phyloP scores from a whole-genome alignment of 441 rosid genomes.

The Codiaeum variegatum region DNA sequence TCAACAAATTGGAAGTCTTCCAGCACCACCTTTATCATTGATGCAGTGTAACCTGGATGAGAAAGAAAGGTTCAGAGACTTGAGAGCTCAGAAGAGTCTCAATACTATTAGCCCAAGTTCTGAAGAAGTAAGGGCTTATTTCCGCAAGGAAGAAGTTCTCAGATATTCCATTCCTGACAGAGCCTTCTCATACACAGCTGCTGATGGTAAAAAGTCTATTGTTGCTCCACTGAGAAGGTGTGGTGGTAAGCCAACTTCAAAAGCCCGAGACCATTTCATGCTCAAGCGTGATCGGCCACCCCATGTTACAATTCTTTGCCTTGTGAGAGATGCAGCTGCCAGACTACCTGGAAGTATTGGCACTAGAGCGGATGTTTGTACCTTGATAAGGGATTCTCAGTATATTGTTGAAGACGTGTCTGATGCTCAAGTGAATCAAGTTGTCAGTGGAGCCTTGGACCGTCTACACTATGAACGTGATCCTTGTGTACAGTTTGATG shows the following conservation, averaged over 20 bases:
- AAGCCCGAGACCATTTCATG: conserved; percentile 99
- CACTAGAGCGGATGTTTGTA: conserved; percentile 99
- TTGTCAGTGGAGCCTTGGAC: conserved; percentile 98
- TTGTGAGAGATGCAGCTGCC: conserved; percentile 97
- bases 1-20: conserved; percentile 94
- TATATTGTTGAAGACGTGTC: conserved; percentile 87
- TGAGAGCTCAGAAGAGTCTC: conserved; percentile 98
- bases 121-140: conserved; percentile 89
- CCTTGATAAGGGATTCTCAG: conserved; percentile 91
- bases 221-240: conserved; percentile 99
- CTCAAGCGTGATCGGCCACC: conserved; percentile 98
- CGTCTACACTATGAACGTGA: conserved; percentile 98
- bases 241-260: conserved; percentile 99
- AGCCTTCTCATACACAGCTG: conserved; percentile 95
- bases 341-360: conserved; percentile 98
- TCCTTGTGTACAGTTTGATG: conserved; percentile 93
- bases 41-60: conserved; percentile 86
- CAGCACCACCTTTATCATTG: conserved; percentile 84
- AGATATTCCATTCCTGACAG: conserved; percentile 98
- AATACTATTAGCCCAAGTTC: conserved; percentile 76
- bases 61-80: conserved; percentile 96
- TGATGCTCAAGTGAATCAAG: conserved; percentile 88
- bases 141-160: conserved; percentile 83
- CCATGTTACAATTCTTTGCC: conserved; percentile 96
- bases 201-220: conserved; percentile 93